Percentiles rank a stretch among this genome's conserved stretches.
Evolutionary conservation across 148 eudicot species (phyloP).

Genomic region (Pouteria glomerata): DNA sequence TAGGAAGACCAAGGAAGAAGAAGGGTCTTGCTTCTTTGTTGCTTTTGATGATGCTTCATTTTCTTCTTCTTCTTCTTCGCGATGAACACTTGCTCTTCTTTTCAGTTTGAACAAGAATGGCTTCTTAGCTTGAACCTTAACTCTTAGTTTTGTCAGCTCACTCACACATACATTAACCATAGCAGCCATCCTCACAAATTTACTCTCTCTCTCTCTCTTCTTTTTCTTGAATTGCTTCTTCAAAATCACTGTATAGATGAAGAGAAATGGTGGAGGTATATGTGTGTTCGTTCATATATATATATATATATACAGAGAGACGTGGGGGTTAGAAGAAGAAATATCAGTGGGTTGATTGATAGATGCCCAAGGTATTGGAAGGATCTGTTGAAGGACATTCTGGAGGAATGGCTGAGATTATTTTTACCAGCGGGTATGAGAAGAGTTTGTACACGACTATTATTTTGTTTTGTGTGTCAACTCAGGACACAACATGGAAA

Average conservation of each 20-base stretch:
- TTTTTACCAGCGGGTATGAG: no score
- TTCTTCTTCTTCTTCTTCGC: not conserved
- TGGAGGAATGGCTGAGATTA: no score
- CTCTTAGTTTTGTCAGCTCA: slow-evolving; percentile 35
- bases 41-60: not conserved
- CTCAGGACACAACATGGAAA: not conserved
- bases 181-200: slow-evolving; percentile 24
- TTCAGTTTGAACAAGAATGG: slow-evolving; percentile 20
- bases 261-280: not conserved
- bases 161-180: slow-evolving; percentile 33
- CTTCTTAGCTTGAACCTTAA: slow-evolving; percentile 25
- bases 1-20: not conserved
- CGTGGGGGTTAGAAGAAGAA: no score
- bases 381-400: no score
- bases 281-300: no score
- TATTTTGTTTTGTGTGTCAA: not conserved
- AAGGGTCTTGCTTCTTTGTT: not conserved
- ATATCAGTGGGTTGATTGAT: no score
- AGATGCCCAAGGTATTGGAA: no score
- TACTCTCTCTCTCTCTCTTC: not conserved
- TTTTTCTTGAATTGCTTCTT: not conserved
- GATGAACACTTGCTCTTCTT: slow-evolving; percentile 9
- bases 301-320: no score
- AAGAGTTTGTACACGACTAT: no score
- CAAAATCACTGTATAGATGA: not conserved